A percentile compares a stretch with the other conserved stretches of the same genome.
phyloP scores from a whole-genome alignment of 257 asterid genomes.

The Ocimum tenuiflorum region DNA sequence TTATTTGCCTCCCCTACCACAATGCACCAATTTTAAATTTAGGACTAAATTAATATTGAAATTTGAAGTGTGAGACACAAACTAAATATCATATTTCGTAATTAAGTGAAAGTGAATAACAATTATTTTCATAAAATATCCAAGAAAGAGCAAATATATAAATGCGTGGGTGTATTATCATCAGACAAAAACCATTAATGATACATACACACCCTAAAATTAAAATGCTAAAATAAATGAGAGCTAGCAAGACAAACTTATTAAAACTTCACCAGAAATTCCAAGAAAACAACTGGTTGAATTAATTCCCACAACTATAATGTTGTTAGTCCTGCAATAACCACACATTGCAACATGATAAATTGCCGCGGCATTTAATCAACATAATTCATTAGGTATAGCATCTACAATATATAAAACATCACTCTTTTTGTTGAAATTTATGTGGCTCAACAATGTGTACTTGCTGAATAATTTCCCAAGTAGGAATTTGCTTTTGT shows the following conservation, averaged over 20 bases:
- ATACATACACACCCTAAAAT: background rate
- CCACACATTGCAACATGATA: background rate
- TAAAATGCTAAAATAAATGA: conserved; percentile 5
- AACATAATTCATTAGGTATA: background rate
- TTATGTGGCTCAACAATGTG: background rate
- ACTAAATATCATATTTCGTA: too few relatives aligned
- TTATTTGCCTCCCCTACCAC: background rate
- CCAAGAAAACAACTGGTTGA: background rate
- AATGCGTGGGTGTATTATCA: background rate
- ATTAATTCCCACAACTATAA: conserved; percentile 1
- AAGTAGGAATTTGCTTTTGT: background rate
- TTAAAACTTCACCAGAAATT: background rate
- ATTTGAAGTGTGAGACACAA: too few relatives aligned
- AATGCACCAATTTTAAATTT: too few relatives aligned
- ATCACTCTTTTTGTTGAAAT: background rate
- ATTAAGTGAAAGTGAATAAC: too few relatives aligned
- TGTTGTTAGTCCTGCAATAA: background rate
- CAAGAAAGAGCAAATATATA: too few relatives aligned
- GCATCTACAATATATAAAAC: background rate
- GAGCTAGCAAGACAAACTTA: conserved; percentile 13
- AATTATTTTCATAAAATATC: too few relatives aligned
- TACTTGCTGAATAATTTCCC: background rate
- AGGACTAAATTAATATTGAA: too few relatives aligned
- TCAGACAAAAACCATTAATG: background rate
- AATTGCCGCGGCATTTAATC: background rate